These are phyloP conservation scores for Trypanosoma platydactyli DNA, from an alignment of 208 protist species.

Conservation along the genomic window DNA sequence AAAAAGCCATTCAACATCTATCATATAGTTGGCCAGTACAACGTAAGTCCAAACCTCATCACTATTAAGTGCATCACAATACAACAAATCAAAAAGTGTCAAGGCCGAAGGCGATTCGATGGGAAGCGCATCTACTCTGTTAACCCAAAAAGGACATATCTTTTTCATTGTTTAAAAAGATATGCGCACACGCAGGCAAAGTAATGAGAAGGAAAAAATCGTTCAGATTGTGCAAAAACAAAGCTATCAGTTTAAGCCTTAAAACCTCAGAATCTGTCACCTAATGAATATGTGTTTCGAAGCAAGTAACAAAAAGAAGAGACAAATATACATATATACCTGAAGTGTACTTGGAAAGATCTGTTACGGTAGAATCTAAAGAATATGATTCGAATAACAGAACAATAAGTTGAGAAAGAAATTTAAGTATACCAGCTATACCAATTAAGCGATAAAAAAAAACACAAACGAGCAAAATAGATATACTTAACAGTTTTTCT, in stretches of 20 bases:
- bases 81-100: slow-evolving; percentile 45
- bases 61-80: slow-evolving; percentile 36
- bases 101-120: slow-evolving; percentile 26
- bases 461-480: not conserved
- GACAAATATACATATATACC: slow-evolving; percentile 8
- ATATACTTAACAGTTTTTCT: not conserved
- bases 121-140: slow-evolving; percentile 33
- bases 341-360: no score
- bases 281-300: no score
- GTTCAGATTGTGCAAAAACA: no score
- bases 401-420: not conserved
- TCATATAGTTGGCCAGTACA: slow-evolving; percentile 70
- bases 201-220: not conserved
- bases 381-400: no score
- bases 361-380: no score
- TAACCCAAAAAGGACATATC: slow-evolving; percentile 57
- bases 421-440: no score
- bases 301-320: no score
- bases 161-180: slow-evolving; percentile 11
- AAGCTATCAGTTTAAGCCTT: no score
- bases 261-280: no score
- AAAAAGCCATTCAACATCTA: slow-evolving; percentile 69
- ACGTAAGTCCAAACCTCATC: slow-evolving; percentile 57
- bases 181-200: not conserved
- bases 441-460: not conserved